Evolutionary conservation across 1,284 basidiomycete species (phyloP).

Genomic region (Amylostereum areolatum): DNA sequence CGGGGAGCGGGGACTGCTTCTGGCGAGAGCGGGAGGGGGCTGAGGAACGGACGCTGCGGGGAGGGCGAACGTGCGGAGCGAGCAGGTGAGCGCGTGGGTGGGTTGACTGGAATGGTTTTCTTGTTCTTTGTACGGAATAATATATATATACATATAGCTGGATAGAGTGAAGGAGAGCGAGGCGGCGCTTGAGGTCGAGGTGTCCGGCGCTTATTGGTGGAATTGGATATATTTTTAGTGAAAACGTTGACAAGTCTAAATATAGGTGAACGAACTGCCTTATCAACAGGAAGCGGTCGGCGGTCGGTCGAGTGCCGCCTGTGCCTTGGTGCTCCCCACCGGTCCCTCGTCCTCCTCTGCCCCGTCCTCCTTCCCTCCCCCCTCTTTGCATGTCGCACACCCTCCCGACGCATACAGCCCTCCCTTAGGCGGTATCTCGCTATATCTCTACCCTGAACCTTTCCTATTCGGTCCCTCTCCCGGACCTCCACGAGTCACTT

Average conservation of each 20-base stretch:
- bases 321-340: conserved; percentile 4
- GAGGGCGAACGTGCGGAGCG: conserved; percentile 35
- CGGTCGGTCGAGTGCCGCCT: conserved; percentile 7
- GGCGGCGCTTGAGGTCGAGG: neutral
- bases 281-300: too few relatives aligned
- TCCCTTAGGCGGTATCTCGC: too few relatives aligned
- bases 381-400: too few relatives aligned
- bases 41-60: conserved; percentile 31
- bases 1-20: conserved; percentile 49
- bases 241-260: neutral
- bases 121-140: neutral
- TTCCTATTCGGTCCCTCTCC: too few relatives aligned
- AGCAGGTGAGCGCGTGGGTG: conserved; percentile 48
- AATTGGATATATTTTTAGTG: conserved; percentile 3
- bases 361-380: conserved; percentile 2
- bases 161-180: neutral
- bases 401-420: too few relatives aligned
- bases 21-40: conserved; percentile 32
- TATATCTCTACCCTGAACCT: too few relatives aligned
- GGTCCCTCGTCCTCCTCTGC: conserved; percentile 11
- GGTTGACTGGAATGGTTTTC: conserved; percentile 22
- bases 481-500: too few relatives aligned
- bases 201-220: neutral
- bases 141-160: neutral
- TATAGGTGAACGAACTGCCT: conserved; percentile 6